Percentiles rank a stretch among this genome's conserved stretches.
These are phyloP conservation scores for Boletus rufocinnamomeus DNA, from an alignment of 768 basidiomycete species.

Conservation along the genomic window DNA sequence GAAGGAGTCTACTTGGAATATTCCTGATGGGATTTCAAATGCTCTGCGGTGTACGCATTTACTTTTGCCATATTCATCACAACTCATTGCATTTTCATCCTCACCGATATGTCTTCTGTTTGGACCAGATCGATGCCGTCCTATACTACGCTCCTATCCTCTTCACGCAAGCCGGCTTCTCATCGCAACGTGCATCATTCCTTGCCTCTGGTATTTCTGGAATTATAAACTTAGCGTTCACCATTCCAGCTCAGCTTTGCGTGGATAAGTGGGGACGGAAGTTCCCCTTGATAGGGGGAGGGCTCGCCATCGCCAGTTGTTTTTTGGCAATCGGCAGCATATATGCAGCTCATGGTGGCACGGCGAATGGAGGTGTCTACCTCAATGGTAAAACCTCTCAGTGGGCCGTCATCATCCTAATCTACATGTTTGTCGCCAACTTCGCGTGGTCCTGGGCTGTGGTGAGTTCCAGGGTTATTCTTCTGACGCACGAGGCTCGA, in stretches of 20 bases:
- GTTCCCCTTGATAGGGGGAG: slow-evolving; percentile 44
- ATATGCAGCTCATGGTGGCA: slow-evolving; percentile 43
- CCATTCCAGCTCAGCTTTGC: slow-evolving; percentile 40
- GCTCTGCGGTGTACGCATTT: slow-evolving; percentile 32
- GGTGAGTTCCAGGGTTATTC: slow-evolving; percentile 19
- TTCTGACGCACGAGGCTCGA: background rate
- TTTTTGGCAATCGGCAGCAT: slow-evolving; percentile 47
- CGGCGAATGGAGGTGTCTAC: slow-evolving; percentile 25
- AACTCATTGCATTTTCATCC: background rate
- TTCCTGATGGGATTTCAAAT: slow-evolving; percentile 49
- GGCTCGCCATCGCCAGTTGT: slow-evolving; percentile 38
- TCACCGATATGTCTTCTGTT: background rate
- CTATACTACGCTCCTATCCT: slow-evolving; percentile 47
- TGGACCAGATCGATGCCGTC: slow-evolving; percentile 30
- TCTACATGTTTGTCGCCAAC: slow-evolving; percentile 47
- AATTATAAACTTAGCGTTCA: slow-evolving; percentile 43
- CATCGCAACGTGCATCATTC: slow-evolving; percentile 47
- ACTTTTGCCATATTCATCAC: background rate
- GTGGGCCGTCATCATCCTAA: slow-evolving; percentile 47
- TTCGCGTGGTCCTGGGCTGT: slow-evolving; percentile 49
- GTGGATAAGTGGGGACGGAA: slow-evolving; percentile 42
- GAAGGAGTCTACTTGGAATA: slow-evolving; percentile 41
- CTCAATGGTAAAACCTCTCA: slow-evolving; percentile 26
- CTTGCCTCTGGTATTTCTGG: slow-evolving; percentile 53
- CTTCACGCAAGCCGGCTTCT: slow-evolving; percentile 54